Conservation (phyloP, 768 basidiomycete species). For the Tulasnella sp. region DNA sequence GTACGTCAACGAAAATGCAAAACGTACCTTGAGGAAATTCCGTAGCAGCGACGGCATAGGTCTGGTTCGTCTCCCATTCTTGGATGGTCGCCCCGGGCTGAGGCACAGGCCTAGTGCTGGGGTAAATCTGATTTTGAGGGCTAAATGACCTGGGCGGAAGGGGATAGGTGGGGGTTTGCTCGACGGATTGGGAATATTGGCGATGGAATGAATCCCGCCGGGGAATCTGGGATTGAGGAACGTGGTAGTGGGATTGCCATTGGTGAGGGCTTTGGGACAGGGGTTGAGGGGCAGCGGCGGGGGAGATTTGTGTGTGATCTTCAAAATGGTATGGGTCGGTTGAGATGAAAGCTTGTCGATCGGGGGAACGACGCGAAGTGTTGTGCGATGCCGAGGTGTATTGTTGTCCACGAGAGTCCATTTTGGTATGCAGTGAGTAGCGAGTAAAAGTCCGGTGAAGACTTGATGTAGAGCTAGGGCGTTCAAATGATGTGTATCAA, state of each 20-base stretch:
- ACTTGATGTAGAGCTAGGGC: background rate
- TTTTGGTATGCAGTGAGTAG: background rate
- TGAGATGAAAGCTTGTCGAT: conserved; percentile 15
- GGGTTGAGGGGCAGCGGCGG: background rate
- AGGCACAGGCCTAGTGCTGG: background rate
- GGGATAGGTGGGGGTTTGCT: background rate
- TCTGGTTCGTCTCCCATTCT: background rate
- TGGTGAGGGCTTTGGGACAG: background rate
- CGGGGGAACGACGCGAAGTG: conserved; percentile 1
- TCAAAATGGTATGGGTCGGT: conserved; percentile 6
- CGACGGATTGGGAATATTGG: background rate
- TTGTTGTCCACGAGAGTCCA: conserved; percentile 9
- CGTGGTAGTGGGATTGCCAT: background rate
- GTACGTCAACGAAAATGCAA: too few relatives aligned
- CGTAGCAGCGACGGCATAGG: background rate
- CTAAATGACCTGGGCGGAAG: background rate
- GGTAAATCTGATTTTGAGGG: background rate
- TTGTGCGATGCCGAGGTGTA: background rate
- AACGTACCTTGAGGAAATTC: too few relatives aligned
- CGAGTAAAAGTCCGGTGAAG: background rate
- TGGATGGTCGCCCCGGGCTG: conserved; percentile 5
- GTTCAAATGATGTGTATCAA: background rate
- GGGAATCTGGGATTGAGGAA: background rate
- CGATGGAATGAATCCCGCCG: background rate
- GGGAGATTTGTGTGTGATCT: conserved; percentile 5